Evolutionary conservation across 148 eudicot species (phyloP), one percentile per base, ranked within the genome.

Genomic region (Talinum fruticosum): DNA sequence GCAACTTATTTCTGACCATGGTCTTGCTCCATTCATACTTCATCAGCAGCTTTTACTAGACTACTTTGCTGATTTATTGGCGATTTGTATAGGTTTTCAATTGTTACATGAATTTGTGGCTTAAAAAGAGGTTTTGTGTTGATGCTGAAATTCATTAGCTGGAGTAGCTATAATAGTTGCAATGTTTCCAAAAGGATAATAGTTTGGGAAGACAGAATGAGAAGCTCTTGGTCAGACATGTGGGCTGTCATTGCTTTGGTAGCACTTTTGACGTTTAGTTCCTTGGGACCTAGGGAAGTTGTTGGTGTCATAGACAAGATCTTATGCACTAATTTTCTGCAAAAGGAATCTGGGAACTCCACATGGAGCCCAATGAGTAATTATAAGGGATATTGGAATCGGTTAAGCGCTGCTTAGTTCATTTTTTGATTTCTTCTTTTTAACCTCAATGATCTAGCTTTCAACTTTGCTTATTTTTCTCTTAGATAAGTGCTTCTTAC

Each of bases 41-140:
- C n/a, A n/a, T n/a, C n/a, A 71, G 73, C 35, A 41, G 23, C 49
- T 41, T 28, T 10, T 44, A 3, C 54, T 41, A 24, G 54, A 44
- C 34, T 44, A 26, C 19, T 71, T 14, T 14, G 24, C 49, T 69
- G 29, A 10, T 44, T 67, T 10, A 18, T 16, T 67, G 41, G 44
- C 21, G 38, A 18, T 10, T 13, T 6, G 10, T 67, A 30, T 6
- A 28, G 45, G 12, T 30, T n/a, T 34, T 35, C 28, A 28, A 38
- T 16, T 71, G 73, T 28, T 71, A 51, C 16, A 51, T 16, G 57
- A 6, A 51, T 71, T 44, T 47, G 72, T 69, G 41, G 72, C 72
- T 69, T 37, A 30, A 30, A 29, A 13, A 1, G 8, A 41, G 47
- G 8, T 41, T 41, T 65, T 65, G 16, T 65, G 19, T 29, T 33